Conservation (phyloP, 73 alveolate genomes). For the Paramecium pentaurelia region DNA sequence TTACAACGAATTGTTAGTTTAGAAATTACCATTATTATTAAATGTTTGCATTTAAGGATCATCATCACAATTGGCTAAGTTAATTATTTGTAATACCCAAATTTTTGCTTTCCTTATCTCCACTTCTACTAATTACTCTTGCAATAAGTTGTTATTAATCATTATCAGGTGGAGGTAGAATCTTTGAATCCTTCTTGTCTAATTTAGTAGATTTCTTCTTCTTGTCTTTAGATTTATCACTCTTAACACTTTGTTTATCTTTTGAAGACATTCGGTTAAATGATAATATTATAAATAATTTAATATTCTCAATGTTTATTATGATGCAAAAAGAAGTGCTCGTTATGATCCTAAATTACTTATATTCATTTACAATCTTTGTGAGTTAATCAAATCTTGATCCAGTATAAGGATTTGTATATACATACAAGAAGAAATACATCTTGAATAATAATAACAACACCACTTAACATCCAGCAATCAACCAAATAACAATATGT, state of each 20-base stretch:
- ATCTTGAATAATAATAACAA: conserved; percentile 68
- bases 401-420: conserved; percentile 23
- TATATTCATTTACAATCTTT: neutral
- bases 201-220: conserved; percentile 15
- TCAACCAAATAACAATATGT: conserved; percentile 68
- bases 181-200: conserved; percentile 17
- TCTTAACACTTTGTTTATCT: conserved; percentile 7
- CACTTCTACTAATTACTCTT: neutral
- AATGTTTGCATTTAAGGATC: neutral
- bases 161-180: neutral
- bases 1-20: neutral
- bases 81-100: neutral
- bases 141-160: neutral
- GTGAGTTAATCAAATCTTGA: neutral
- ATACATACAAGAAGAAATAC: conserved; percentile 61
- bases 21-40: neutral
- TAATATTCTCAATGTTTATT: neutral
- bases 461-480: conserved; percentile 66
- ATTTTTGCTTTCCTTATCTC: neutral
- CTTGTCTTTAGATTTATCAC: neutral
- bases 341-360: neutral
- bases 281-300: neutral
- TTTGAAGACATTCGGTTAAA: conserved; percentile 38
- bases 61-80: neutral
- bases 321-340: neutral